phyloP scores from a whole-genome alignment of 1,284 basidiomycete species.

The Puccinia coronata region DNA sequence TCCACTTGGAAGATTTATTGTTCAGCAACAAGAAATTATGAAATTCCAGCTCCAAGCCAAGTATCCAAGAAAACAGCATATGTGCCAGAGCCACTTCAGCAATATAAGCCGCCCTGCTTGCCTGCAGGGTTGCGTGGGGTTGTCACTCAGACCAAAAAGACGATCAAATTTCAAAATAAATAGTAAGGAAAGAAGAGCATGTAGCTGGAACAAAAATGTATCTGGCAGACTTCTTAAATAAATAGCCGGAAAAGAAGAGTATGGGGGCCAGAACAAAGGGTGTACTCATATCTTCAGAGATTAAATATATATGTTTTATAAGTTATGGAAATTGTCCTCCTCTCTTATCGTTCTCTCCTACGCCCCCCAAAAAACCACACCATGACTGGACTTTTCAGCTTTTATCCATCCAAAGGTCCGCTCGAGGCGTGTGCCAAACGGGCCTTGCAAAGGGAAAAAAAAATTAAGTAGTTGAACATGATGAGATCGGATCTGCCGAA shows the following conservation, averaged over 20 bases:
- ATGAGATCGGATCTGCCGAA: neutral
- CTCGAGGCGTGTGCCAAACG: constrained; percentile 40
- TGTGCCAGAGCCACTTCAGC: too few relatives aligned
- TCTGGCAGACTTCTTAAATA: too few relatives aligned
- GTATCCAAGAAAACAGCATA: too few relatives aligned
- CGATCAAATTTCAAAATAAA: too few relatives aligned
- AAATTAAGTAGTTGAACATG: neutral
- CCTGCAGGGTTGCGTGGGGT: too few relatives aligned
- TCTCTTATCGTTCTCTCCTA: neutral
- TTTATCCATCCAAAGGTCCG: constrained; percentile 33
- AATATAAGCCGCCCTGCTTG: too few relatives aligned
- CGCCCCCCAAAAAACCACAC: neutral
- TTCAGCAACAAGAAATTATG: too few relatives aligned
- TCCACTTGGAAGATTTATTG: too few relatives aligned
- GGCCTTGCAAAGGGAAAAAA: constrained; percentile 1
- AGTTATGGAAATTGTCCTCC: neutral
- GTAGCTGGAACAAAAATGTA: too few relatives aligned
- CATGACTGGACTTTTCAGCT: neutral
- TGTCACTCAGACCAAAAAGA: too few relatives aligned
- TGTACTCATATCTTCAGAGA: neutral
- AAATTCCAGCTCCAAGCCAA: too few relatives aligned
- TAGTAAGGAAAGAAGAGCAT: too few relatives aligned
- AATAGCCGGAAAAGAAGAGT: neutral
- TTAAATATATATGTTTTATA: neutral
- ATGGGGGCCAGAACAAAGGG: neutral